Base-by-base conservation (phyloP, 2,329 filamentous ascomycete species). In the Cladosporium oxysporum region DNA sequence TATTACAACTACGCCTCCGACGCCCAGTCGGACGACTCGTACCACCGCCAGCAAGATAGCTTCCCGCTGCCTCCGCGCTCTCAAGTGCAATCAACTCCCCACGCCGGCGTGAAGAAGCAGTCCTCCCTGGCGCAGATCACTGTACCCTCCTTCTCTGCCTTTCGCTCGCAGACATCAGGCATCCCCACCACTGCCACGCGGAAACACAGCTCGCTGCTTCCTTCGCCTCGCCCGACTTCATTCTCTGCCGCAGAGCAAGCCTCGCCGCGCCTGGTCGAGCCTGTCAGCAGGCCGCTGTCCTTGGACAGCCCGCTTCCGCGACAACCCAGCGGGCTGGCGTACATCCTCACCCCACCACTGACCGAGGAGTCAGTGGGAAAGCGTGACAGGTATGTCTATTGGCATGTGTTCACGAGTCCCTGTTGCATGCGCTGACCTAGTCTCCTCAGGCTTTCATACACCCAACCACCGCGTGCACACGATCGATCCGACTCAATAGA, bases 151-250 rank as follows among this genome's bases (percentile, higher is more conserved):
- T 82, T 82, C 72, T 77, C 79, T 65, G 74, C 77, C 67, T 81
- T 81, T 72, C 78, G 77, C 61, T 77, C 78, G 37, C 78, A 79
- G 69, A 73, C 78, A 49, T 77, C 77, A 50, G 77, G 78, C 70
- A 78, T 80, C 67, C 76, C 79, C 66, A 73, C 76, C 68, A 78
- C 80, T 64, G 78, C 85, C 71, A 80, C 84, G 70, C 86, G 86
- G 75, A 29, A 62, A 28, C 52, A 47, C 23, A 37, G 33, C 23
- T 57, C 67, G 12, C 63, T 66, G 18, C 67, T 81, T 80, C 77
- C 79, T 68, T 82, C 83, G 61, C 80, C 83, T 69, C 75, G 83
- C 64, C 77, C 81, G 66, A 75, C 75, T 63, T 80, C 77, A 58
- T 81, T 80, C 71, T 78, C 78, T 41, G 74, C 75, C 65, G 74